Evolutionary conservation across 2,329 filamentous ascomycete genomes (phyloP).

Genomic region (Alternaria viburni): DNA sequence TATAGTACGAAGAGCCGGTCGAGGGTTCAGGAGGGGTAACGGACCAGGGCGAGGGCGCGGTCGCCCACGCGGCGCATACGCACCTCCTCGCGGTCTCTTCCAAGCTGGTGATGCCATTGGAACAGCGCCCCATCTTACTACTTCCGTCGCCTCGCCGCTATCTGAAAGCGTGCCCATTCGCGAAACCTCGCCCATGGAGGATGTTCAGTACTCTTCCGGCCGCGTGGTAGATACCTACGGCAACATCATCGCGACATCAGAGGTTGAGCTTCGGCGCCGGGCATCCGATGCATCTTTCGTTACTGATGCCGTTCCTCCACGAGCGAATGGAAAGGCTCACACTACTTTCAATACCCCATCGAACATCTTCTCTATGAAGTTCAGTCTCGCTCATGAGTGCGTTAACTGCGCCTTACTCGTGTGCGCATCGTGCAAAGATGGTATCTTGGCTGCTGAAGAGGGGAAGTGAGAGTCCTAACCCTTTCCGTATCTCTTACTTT

Average conservation of each 20-base stretch:
- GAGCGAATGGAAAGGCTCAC: too few relatives aligned
- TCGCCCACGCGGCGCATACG: neutral
- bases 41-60: neutral
- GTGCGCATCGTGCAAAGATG: constrained; percentile 30
- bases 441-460: constrained; percentile 2
- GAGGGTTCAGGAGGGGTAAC: constrained; percentile 1
- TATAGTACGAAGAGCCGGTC: neutral
- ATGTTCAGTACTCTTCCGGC: constrained; percentile 2
- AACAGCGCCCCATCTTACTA: constrained; percentile 12
- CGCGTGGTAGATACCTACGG: constrained; percentile 28
- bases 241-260: constrained; percentile 15
- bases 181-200: constrained; percentile 15
- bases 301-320: neutral
- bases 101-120: constrained; percentile 11
- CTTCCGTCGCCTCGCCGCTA: neutral
- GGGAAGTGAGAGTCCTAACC: neutral
- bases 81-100: constrained; percentile 15
- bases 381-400: constrained; percentile 38
- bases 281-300: constrained; percentile 6
- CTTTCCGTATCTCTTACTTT: neutral
- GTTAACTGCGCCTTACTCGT: constrained; percentile 27
- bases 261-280: constrained; percentile 4
- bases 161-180: constrained; percentile 11
- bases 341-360: neutral
- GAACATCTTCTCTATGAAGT: constrained; percentile 4